Evolutionary conservation across 306 rosid species (phyloP).

Genomic region (Crataegus laevigata): DNA sequence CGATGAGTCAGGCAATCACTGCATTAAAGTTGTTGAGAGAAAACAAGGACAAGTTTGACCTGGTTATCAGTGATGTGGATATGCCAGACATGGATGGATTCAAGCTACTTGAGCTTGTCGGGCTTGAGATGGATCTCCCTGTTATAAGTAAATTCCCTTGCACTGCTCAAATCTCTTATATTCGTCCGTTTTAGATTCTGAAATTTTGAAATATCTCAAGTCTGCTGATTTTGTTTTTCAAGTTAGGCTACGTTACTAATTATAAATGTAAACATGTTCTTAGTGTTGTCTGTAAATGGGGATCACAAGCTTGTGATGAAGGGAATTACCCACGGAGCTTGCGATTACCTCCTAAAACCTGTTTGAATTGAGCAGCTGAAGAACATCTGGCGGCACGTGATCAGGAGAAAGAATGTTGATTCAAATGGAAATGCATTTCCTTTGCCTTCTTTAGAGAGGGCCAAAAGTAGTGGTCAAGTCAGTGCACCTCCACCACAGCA

Average conservation of each 20-base stretch:
- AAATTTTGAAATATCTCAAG: not conserved
- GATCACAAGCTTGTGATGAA: constrained; percentile 89
- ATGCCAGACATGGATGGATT: constrained; percentile 99
- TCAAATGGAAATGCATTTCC: too few species aligned
- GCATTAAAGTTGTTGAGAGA: constrained; percentile 86
- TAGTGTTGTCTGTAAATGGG: constrained; percentile 89
- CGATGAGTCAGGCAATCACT: constrained; percentile 64
- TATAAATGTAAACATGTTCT: constrained; percentile 6
- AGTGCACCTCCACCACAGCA: too few species aligned
- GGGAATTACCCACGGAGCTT: constrained; percentile 96
- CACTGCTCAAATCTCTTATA: not conserved
- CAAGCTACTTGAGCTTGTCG: constrained; percentile 91
- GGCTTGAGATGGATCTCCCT: constrained; percentile 99
- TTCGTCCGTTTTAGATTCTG: not conserved
- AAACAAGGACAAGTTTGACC: constrained; percentile 72
- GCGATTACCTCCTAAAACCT: constrained; percentile 92
- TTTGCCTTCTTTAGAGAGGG: too few species aligned
- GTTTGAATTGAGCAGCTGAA: constrained; percentile 88
- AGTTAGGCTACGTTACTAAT: not conserved
- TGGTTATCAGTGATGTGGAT: constrained; percentile 94
- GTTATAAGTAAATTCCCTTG: constrained; percentile 65
- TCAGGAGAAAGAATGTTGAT: constrained; percentile 71
- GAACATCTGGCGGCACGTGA: constrained; percentile 97
- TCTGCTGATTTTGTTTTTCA: not conserved
- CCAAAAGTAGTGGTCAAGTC: too few species aligned